Evolutionary conservation across 176 grass and related monocot species (phyloP).

Genomic region (Lolium perenne): DNA sequence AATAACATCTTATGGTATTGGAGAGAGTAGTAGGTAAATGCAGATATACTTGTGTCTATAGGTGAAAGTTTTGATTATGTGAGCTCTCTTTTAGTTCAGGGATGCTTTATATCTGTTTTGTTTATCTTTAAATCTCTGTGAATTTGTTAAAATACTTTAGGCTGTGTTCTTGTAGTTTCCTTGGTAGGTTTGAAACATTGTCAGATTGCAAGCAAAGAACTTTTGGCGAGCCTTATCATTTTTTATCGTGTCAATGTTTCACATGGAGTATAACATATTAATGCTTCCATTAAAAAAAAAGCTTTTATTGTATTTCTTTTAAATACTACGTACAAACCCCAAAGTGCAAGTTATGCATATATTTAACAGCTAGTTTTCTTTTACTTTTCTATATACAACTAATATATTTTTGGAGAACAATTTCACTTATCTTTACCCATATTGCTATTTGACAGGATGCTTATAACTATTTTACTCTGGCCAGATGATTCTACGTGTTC

Average conservation of each 20-base stretch:
- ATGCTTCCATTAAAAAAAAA: background rate
- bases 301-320: constrained; percentile 29
- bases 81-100: constrained; percentile 8
- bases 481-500: constrained; percentile 78
- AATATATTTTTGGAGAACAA: constrained; percentile 28
- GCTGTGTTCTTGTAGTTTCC: background rate
- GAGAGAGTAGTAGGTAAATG: background rate
- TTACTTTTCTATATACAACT: constrained; percentile 39
- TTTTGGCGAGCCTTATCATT: constrained; percentile 1
- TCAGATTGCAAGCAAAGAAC: background rate
- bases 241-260: constrained; percentile 12
- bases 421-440: constrained; percentile 68
- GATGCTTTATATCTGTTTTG: constrained; percentile 5
- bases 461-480: constrained; percentile 79
- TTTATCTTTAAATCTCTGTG: background rate
- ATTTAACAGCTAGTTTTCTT: constrained; percentile 1
- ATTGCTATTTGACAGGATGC: constrained; percentile 71
- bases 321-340: background rate
- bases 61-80: constrained; percentile 12
- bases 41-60: background rate
- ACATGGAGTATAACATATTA: background rate
- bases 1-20: too few species aligned
- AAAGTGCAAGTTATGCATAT: constrained; percentile 14
- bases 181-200: background rate
- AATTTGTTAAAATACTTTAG: background rate